Evolutionary conservation across 2,329 filamentous ascomycete genomes (phyloP), one percentile per base, ranked within the genome.

Genomic region (Cladophialophora carrionii): DNA sequence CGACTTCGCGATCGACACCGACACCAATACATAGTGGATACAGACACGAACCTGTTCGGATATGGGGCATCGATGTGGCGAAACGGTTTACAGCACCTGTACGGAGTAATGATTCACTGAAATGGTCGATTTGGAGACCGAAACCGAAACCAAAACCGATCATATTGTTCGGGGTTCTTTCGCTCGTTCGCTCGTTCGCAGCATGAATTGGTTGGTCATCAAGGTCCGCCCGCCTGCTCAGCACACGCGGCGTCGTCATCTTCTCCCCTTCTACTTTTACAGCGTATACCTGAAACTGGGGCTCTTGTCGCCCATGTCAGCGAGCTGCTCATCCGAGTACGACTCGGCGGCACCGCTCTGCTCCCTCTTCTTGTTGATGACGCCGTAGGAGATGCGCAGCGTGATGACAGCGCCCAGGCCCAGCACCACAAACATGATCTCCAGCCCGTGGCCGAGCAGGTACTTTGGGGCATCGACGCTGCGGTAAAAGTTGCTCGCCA

Each of bases 401-500:
- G 80, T 68, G 20, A 81, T 66, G 20, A 80, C 73, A 0, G 80
- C 80, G 34, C 81, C 66, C 24, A 84, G 77, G 12, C 83, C 83
- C 2, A 77, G 75, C 2, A 76, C 72, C 24, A 82, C 79, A 57
- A 85, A 84, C 0, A 76, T 82, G 14, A 85, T 78, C 58, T 84
- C 82, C 12, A 84, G 73, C 1, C 79, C 76, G 69, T 85, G 83
- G 0, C 83, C 83, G 2, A 84, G 77, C 4, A 79, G 75, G 64
- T 84, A 85, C 22, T 78, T 76, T 0, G 83, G 83, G 1, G 77
- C 74, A 68, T 85, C 83, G 56, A 76, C 71, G 0, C 74, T 64
- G 10, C 88, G 82, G 71, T 91, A 91, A 71, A 91, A 90, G 71
- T 91, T 91, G 4, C 87, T 88, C 0, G 88, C 86, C 84, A 90